Percentiles rank a stretch among this genome's conserved stretches.
phyloP scores from a whole-genome alignment of 2,329 filamentous ascomycete species.

The Sporothrix euskadiensis region DNA sequence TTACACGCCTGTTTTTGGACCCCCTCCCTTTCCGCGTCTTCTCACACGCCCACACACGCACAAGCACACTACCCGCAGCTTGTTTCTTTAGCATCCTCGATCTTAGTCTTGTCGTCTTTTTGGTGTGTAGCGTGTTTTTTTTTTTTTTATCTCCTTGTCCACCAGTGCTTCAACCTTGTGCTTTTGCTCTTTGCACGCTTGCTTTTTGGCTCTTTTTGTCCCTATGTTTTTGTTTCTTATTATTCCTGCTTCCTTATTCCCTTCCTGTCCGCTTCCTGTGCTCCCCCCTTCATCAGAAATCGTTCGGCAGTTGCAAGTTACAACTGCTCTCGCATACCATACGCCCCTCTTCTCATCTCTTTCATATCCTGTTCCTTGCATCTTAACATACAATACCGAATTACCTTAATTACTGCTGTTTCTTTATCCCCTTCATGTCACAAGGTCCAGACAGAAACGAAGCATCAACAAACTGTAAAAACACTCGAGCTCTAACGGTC shows the following conservation, averaged over 20 bases:
- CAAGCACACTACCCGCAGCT: neutral
- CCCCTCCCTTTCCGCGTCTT: neutral
- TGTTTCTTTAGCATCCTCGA: conserved; percentile 9
- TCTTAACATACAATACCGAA: neutral
- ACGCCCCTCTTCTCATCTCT: neutral
- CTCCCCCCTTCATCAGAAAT: neutral
- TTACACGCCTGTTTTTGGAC: conserved; percentile 19
- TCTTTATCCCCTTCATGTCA: conserved; percentile 11
- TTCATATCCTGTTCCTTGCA: neutral
- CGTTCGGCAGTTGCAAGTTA: neutral
- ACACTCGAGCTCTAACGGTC: neutral
- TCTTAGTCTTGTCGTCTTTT: neutral
- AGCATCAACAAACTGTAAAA: neutral
- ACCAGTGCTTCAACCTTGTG: neutral
- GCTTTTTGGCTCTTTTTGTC: neutral
- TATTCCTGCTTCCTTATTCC: neutral
- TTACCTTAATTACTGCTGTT: neutral
- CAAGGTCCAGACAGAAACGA: conserved; percentile 1
- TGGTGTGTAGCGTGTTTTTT: neutral
- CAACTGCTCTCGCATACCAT: neutral
- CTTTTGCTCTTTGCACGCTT: neutral
- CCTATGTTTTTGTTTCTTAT: neutral
- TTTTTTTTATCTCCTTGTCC: neutral
- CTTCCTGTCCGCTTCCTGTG: neutral
- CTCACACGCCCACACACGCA: neutral